Conservation (phyloP, 2,329 filamentous ascomycete genomes). For the Parastagonospora nodorum region DNA sequence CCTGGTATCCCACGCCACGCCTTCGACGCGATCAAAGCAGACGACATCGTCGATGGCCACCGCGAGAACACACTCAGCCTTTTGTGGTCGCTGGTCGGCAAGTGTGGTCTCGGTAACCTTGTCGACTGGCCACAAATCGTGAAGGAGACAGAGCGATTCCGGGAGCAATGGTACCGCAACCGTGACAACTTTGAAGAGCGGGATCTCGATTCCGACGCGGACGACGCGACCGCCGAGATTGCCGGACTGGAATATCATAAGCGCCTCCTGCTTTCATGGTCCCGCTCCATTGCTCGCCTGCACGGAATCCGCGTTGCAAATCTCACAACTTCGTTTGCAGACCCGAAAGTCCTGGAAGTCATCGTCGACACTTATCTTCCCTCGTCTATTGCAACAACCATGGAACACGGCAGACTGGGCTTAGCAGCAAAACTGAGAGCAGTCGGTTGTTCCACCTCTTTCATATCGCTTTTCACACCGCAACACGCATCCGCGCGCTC, state of each 20-base stretch:
- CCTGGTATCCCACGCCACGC: slow-evolving; percentile 49
- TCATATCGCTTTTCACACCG: slow-evolving; percentile 51
- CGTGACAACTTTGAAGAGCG: slow-evolving; percentile 37
- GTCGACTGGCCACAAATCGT: slow-evolving; percentile 61
- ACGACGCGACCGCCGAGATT: slow-evolving; percentile 27
- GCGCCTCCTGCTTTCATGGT: slow-evolving; percentile 61
- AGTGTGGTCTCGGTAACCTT: slow-evolving; percentile 59
- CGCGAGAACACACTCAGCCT: slow-evolving; percentile 67
- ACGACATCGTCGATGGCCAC: slow-evolving; percentile 67
- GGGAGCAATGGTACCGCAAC: slow-evolving; percentile 34
- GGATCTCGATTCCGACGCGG: slow-evolving; percentile 40
- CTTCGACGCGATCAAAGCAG: slow-evolving; percentile 54
- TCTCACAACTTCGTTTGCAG: slow-evolving; percentile 63
- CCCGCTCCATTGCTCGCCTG: slow-evolving; percentile 55
- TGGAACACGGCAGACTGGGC: slow-evolving; percentile 7
- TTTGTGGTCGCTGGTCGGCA: slow-evolving; percentile 64
- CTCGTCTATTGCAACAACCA: slow-evolving; percentile 10
- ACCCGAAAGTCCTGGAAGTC: slow-evolving; percentile 58
- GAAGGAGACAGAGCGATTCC: slow-evolving; percentile 56
- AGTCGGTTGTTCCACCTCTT: slow-evolving; percentile 51
- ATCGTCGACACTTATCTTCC: slow-evolving; percentile 63
- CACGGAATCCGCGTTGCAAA: slow-evolving; percentile 57
- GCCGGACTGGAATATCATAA: slow-evolving; percentile 43
- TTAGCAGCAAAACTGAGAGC: slow-evolving; percentile 46
- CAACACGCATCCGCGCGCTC: slow-evolving; percentile 29